Base-by-base conservation (phyloP, 805 yeast genomes). In the Wickerhamomyces ciferrii region DNA sequence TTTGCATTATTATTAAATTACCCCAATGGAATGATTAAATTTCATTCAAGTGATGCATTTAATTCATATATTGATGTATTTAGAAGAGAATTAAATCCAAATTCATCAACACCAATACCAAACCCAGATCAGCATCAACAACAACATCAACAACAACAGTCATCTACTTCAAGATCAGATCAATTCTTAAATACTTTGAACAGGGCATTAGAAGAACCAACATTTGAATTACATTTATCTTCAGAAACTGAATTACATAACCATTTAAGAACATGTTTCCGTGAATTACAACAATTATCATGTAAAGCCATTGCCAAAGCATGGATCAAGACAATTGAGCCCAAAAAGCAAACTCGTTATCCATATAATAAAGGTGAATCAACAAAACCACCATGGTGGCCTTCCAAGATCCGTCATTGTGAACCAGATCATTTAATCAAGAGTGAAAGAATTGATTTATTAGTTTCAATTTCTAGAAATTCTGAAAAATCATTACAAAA, bases 401-500 rank as follows among this genome's bases (percentile, higher is more conserved):
- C 91, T 0, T 34, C 39, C 0, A 47, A 51, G 13, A 76, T 82
- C 1, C 66, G 77, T 34, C 92, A 85, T 62, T 70, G 68, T 39
- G 91, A 85, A 56, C 92, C 92, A 0, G 92, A 84, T 58, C 92
- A 86, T 63, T 65, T 86, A 47, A 72, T 69, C 48, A 84, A 81
- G 57, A 65, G 63, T 1, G 84, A 81, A 53, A 66, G 94, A 45
- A 55, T 83, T 18, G 57, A 55, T 5, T 62, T 85, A 21, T 61
- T 86, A 57, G 63, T 74, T 29, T 51, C 64, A 13, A 68, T 81
- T 13, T 43, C 71, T 4, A 27, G 31, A 27, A 27, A 14, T 27
- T 27, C 31, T 8, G 14, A 10, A 27, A 4, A 9, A 10, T 6
- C 43, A 63, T 20, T 54, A 59, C 32, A 48, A 46, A 15, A 48